Base-by-base conservation (phyloP, 1,139 yeast genomes). In the Blastobotrys indianensis region DNA sequence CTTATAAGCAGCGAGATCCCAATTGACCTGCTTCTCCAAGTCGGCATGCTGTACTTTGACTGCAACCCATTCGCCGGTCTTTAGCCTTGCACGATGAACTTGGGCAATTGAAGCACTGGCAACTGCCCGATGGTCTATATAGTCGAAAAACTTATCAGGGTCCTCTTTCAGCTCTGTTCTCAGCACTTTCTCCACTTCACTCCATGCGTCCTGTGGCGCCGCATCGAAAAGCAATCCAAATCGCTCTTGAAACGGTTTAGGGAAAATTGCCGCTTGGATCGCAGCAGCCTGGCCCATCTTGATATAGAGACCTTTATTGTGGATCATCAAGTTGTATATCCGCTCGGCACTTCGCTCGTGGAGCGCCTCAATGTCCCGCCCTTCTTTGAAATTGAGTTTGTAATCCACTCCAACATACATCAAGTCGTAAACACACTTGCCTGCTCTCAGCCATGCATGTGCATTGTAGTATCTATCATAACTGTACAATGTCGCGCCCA, bases 41-140 rank as follows among this genome's bases (percentile, higher is more conserved):
- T 79, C 76, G 35, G 75, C 69, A 58, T 82, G 88, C 60, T 82
- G 90, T 13, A 82, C 74, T 58, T 82, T 82, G 37, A 82, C 75
- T 0, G 88, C 90, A 5, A 82, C 88, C 43, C 63, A 59, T 39
- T 73, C 73, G 6, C 82, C 83, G n/a, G 65, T 61, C 50, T 64
- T 67, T 51, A 83, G 65, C 35, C 57, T 58, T 0, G 78, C 90
- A 49, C 65, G 65, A 59, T 82, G 87, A 2, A 82, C 90, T 58
- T 82, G 90, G 0, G 90, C 88, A 51, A 82, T 76, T 8, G 84
- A 78, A 0, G 88, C 90, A 59, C 84, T 77, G 4, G 88, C 90
- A 12, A 80, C 64, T 0, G 88, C 84, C 0, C 52, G 58, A 48
- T 72, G 76, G 37, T 77, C 79, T 35, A 82, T 67, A 20, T 55